These are phyloP conservation scores for Fusarium pininemorale DNA, from an alignment of 2,329 filamentous ascomycete genomes.

Conservation along the genomic window DNA sequence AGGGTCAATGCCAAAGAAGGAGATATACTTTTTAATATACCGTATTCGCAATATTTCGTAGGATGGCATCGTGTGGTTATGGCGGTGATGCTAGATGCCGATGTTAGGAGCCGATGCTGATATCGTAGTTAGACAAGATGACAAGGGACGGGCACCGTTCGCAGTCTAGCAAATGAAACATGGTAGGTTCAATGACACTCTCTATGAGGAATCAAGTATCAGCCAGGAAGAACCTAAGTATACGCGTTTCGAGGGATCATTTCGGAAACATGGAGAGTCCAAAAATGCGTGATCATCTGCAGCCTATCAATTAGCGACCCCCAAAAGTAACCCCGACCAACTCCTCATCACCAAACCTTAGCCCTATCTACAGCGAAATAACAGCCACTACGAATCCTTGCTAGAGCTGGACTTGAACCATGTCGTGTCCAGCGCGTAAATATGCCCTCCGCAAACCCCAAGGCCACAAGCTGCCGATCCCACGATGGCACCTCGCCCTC, in stretches of 20 bases:
- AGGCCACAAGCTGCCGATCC: constrained; percentile 44
- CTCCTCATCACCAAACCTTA: background rate
- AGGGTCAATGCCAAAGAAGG: background rate
- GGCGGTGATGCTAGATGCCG: background rate
- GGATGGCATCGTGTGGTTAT: background rate
- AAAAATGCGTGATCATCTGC: background rate
- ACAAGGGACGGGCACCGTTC: background rate
- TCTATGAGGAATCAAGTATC: background rate
- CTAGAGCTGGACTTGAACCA: background rate
- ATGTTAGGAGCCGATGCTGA: background rate
- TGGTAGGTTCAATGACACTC: background rate
- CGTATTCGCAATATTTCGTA: background rate
- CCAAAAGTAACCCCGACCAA: background rate
- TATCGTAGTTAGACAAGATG: background rate
- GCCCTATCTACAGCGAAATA: background rate
- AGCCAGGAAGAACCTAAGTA: background rate
- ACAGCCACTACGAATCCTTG: too few relatives aligned
- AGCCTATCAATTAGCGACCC: constrained; percentile 3
- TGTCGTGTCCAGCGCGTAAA: constrained; percentile 32
- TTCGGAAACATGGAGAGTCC: background rate
- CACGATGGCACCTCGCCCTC: constrained; percentile 43
- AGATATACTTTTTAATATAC: background rate
- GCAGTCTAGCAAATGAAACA: background rate
- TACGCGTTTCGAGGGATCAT: background rate
- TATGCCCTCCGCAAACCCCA: constrained; percentile 43